Evolutionary conservation across 1,284 basidiomycete species (phyloP), one percentile per base, ranked within the genome.

Genomic region (Ganoderma leucocontextum): DNA sequence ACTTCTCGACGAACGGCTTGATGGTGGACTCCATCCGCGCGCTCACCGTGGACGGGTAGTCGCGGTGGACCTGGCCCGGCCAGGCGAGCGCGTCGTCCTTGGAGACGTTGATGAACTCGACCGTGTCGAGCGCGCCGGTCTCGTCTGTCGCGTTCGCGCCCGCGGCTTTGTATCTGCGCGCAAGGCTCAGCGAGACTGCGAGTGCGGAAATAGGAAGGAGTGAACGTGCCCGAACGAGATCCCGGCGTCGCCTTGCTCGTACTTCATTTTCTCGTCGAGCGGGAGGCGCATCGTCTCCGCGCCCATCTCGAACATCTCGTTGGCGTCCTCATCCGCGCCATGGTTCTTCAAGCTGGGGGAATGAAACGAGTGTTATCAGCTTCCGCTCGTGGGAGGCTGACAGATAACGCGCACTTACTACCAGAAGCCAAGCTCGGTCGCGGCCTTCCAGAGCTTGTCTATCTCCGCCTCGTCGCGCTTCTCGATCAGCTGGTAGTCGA

Each of bases 231-330:
- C 82, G 53, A 78, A 80, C 1, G 77, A 80, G 61, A 73, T 74
- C 2, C 81, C 81, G 2, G 70, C 70, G 67, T 83, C 79, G 12
- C 80, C 82, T 53, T 81, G 81, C 69, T 81, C 80, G 67, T 75
- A 82, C 67, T 77, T 74, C 75, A 81, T 76, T 67, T 82, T 80
- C 67, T 82, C 81, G n/a, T 79, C 79, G 4, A 79, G 65, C 0
- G 81, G 78, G 0, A 82, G 75, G 0, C 63, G 61, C 76, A 82
- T 81, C 0, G 80, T 81, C 68, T 79, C 78, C 13, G 77, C 74
- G 12, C 81, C 82, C 76, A 82, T 78, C 8, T 76, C 76, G 64
- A 82, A 81, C 79, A 82, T 81, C 25, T 72, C 70, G 39, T 78
- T 70, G 15, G 77, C 79, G 39, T 78, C 76, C 12, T 64, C 74